Percentiles rank a stretch among this genome's conserved stretches.
phyloP scores from a whole-genome alignment of 2,329 filamentous ascomycete genomes.

The Ascochyta fabae region DNA sequence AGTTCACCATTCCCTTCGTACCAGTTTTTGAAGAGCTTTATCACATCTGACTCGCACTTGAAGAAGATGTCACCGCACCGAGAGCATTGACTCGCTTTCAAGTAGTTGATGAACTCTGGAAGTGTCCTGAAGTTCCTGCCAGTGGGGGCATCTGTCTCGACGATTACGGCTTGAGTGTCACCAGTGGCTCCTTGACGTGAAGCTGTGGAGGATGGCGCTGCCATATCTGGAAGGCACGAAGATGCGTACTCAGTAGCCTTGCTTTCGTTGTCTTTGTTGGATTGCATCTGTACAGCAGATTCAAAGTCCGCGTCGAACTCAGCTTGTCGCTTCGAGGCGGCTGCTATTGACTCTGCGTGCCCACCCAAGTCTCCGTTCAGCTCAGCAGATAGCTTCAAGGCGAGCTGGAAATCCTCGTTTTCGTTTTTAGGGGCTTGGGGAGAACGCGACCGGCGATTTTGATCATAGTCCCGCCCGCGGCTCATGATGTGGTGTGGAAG shows the following conservation, averaged over 20 bases:
- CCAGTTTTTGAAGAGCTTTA: slow-evolving; percentile 25
- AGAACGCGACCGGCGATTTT: neutral
- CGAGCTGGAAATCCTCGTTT: neutral
- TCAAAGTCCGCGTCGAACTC: slow-evolving; percentile 11
- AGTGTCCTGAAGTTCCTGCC: slow-evolving; percentile 11
- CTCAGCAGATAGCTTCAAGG: slow-evolving; percentile 15
- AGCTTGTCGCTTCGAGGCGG: slow-evolving; percentile 2
- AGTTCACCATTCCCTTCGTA: slow-evolving; percentile 9
- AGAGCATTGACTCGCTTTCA: slow-evolving; percentile 20
- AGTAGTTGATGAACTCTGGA: slow-evolving; percentile 18
- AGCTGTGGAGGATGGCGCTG: neutral
- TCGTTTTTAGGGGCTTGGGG: neutral
- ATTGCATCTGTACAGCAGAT: neutral
- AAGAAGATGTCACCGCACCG: slow-evolving; percentile 20
- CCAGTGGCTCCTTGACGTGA: neutral
- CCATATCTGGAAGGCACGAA: neutral
- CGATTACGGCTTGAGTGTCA: neutral
- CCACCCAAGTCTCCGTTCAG: slow-evolving; percentile 5
- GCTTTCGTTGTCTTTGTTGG: neutral
- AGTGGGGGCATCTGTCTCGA: slow-evolving; percentile 3
- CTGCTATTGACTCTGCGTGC: neutral
- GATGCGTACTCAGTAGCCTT: neutral
- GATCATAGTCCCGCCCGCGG: neutral
- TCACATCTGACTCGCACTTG: slow-evolving; percentile 15
- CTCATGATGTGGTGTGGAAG: neutral